These are phyloP conservation scores for Lagenidium sp. DNA, from an alignment of 352 stramenopile genomes.

Conservation along the genomic window DNA sequence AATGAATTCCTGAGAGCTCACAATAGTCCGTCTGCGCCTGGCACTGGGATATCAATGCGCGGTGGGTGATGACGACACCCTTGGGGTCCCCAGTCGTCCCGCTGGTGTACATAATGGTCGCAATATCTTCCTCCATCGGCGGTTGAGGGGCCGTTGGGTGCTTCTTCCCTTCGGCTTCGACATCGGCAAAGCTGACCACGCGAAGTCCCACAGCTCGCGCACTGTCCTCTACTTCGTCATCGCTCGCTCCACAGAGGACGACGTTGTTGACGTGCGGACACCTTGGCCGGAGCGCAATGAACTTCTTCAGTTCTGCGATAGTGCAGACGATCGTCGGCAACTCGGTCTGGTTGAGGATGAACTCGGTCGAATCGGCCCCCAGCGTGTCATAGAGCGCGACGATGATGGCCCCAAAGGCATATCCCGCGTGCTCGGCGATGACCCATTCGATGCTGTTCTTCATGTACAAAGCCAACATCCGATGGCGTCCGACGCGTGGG, in stretches of 20 bases:
- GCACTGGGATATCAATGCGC: constrained; percentile 25
- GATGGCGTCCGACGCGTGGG: constrained; percentile 26
- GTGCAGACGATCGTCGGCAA: constrained; percentile 62
- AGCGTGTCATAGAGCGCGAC: constrained; percentile 80
- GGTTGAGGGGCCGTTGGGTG: constrained; percentile 18
- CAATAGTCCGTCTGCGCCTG: constrained; percentile 23
- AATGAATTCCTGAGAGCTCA: constrained; percentile 18
- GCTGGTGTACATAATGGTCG: constrained; percentile 94
- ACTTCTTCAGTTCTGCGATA: constrained; percentile 34
- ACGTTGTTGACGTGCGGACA: constrained; percentile 43
- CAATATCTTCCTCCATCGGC: constrained; percentile 57
- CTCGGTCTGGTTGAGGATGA: constrained; percentile 71
- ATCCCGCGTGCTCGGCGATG: constrained; percentile 84
- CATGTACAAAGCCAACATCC: constrained; percentile 92
- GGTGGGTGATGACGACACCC: constrained; percentile 93
- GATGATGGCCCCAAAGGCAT: constrained; percentile 25
- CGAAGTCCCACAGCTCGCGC: constrained; percentile 23
- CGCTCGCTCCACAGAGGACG: constrained; percentile 24
- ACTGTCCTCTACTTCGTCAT: constrained; percentile 25
- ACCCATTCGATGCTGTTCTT: constrained; percentile 96
- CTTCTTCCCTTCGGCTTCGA: constrained; percentile 30
- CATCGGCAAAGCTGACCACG: constrained; percentile 24
- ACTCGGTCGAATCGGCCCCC: constrained; percentile 54
- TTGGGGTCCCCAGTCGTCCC: constrained; percentile 96
- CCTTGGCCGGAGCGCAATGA: constrained; percentile 23